Evolutionary conservation across 2,329 filamentous ascomycete species (phyloP).

Genomic region (Dryadomyces quercivorus): DNA sequence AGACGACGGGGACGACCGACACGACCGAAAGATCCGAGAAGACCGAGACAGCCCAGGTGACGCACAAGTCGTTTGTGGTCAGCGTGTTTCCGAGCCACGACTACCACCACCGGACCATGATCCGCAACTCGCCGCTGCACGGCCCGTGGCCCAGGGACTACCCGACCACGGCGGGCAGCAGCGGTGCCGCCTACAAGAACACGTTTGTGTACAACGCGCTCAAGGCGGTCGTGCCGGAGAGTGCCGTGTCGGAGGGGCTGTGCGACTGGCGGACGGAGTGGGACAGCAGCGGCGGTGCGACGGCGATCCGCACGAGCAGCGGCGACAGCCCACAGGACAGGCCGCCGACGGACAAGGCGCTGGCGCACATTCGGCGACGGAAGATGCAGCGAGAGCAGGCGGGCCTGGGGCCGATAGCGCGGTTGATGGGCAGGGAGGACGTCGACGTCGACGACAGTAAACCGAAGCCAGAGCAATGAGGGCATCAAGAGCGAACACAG

Average conservation of each 20-base stretch:
- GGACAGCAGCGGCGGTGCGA: constrained; percentile 9
- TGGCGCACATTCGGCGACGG: constrained; percentile 6
- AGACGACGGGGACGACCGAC: background rate
- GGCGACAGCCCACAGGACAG: background rate
- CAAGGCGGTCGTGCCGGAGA: constrained; percentile 25
- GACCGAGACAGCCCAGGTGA: background rate
- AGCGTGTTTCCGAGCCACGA: constrained; percentile 25
- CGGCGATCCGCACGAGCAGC: background rate
- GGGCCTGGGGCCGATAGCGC: background rate
- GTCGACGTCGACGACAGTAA: too few relatives aligned
- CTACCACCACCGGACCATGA: constrained; percentile 27
- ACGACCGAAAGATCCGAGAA: too few relatives aligned
- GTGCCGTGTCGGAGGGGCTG: constrained; percentile 25
- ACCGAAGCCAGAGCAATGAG: background rate
- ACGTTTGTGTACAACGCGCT: constrained; percentile 26
- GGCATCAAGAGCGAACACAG: background rate
- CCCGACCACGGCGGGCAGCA: background rate
- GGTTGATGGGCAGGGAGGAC: background rate
- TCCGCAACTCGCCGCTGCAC: constrained; percentile 24
- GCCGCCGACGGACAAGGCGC: background rate
- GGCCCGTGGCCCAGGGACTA: constrained; percentile 27
- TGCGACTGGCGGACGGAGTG: constrained; percentile 27
- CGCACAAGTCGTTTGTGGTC: constrained; percentile 27
- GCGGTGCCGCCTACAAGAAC: constrained; percentile 10
- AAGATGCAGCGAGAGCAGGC: background rate